Evolutionary conservation across 495 filamentous ascomycete genomes (phyloP).

Genomic region (Penicillium nucicola): DNA sequence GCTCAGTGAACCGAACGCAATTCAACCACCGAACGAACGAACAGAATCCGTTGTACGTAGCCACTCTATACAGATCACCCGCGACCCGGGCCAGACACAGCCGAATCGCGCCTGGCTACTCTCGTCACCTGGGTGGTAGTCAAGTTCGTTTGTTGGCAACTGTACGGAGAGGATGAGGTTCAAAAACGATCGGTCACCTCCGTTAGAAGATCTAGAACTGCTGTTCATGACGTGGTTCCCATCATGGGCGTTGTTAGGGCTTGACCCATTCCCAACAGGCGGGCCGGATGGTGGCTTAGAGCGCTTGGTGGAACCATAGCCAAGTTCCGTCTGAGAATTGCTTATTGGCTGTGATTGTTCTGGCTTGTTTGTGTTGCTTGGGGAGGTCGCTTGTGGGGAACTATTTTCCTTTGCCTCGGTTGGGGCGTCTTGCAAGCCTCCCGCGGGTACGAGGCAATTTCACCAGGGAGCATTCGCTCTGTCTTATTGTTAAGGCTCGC

Average conservation of each 20-base stretch:
- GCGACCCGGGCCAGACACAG: neutral
- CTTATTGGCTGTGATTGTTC: neutral
- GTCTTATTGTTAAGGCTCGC: neutral
- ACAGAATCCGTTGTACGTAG: neutral
- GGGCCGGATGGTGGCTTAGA: neutral
- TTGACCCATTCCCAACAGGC: neutral
- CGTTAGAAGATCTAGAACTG: neutral
- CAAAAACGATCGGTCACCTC: too few species aligned
- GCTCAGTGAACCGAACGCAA: neutral
- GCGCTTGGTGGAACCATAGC: neutral
- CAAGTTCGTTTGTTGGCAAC: neutral
- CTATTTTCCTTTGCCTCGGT: neutral
- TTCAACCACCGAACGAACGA: conserved; percentile 1
- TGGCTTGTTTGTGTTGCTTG: neutral
- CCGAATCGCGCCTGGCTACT: neutral
- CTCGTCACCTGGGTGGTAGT: neutral
- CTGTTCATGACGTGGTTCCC: neutral
- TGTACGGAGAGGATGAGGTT: neutral
- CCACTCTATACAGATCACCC: neutral
- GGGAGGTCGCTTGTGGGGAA: neutral
- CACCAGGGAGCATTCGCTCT: neutral
- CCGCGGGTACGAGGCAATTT: neutral
- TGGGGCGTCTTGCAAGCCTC: neutral
- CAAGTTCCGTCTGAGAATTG: neutral
- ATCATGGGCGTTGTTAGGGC: neutral